Base-by-base conservation (phyloP, 768 basidiomycete species). In the Fomitopsis pulvina region DNA sequence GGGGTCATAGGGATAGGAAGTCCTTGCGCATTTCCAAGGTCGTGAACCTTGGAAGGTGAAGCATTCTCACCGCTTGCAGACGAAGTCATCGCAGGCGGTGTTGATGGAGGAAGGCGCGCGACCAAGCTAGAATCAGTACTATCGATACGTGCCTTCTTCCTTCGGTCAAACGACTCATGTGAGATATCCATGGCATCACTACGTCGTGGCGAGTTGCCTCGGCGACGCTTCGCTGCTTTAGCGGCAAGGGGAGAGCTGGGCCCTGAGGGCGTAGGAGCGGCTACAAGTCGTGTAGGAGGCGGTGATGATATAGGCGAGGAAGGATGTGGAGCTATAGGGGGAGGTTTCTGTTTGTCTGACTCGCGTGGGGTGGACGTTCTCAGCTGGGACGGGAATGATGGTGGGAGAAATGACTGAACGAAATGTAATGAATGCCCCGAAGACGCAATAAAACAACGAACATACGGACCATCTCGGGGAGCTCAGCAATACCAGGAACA, bases 371-470 rank as follows among this genome's bases (percentile, higher is more conserved):
- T 82, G 2, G 80, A 83, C 24, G 78, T 80, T 27, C 65, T 58
- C 20, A 82, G 60, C 50, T 78, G 66, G 10, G 73, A 67, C 26
- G 77, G 74, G 55, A 81, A 81, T 6, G 80, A 81, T 3, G 79
- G 79, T 1, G 78, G 78, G 18, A 77, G 61, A 51, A 73, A 78
- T n/a, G 67, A 64, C 77, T 72, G 53, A 56, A 38, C 4, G 4
- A 25, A 24, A 34, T 43, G 25, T 40, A 43, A 21, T 54, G 45
- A 54, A 48, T 45, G 29, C 22, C 34, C 26, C 18, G 42, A 41
- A 10, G 30, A 58, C 29, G 14, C 25, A 32, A 28, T 6, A 54
- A 48, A 47, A 39, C 21, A 43, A 29, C 20, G 30, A 20, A 16
- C 18, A 11, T 18, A 57, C 71, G 58, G 53, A 73, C 71, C 54